Evolutionary conservation across 2,329 filamentous ascomycete genomes (phyloP).

Genomic region (Phaeosphaeria sp.): DNA sequence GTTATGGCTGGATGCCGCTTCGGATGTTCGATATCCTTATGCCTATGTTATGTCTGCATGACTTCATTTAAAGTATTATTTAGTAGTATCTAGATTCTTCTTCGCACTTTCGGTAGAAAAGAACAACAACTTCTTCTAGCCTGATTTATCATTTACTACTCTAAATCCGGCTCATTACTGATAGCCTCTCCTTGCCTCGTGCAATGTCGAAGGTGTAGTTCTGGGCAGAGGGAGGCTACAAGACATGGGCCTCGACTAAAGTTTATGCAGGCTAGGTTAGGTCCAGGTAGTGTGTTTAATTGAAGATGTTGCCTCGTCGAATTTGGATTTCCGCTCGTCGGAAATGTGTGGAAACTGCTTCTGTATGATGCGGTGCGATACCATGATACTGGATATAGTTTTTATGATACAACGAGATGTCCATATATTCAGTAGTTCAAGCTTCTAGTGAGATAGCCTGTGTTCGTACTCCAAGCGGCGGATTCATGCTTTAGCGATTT

Average conservation of each 20-base stretch:
- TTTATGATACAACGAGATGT: no score
- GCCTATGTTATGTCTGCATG: background rate
- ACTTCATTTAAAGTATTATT: background rate
- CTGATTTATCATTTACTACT: background rate
- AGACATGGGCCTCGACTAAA: no score
- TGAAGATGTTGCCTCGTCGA: background rate
- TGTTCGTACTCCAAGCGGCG: no score
- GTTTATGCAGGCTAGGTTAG: no score
- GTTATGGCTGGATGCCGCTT: slow-evolving; percentile 1
- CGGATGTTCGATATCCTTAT: background rate
- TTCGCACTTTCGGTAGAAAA: background rate
- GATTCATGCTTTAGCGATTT: no score
- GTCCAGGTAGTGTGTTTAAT: background rate
- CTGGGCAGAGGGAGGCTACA: no score
- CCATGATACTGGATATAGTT: no score
- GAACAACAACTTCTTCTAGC: background rate
- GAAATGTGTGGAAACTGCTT: background rate
- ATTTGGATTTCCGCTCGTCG: background rate
- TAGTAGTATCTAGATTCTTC: background rate
- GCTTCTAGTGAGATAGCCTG: no score
- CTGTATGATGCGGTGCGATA: background rate
- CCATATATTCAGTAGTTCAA: no score
- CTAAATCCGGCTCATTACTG: background rate
- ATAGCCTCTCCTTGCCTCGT: background rate
- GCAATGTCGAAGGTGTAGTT: background rate